These are phyloP conservation scores for Alternaria sp. DNA, from an alignment of 2,329 filamentous ascomycete species.

Conservation along the genomic window DNA sequence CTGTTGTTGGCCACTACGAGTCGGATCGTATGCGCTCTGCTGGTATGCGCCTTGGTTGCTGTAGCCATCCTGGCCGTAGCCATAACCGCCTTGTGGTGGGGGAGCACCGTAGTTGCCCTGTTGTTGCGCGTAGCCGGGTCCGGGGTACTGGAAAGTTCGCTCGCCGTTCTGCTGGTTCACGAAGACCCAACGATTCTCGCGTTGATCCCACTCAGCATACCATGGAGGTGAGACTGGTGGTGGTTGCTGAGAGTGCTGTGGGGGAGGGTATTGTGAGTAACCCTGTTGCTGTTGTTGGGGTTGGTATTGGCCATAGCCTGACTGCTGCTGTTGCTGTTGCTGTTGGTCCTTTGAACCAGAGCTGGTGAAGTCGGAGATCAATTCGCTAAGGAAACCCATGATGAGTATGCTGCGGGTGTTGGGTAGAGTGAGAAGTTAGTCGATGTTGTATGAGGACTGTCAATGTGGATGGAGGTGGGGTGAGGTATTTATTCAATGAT, in stretches of 20 bases:
- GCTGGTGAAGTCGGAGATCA: constrained; percentile 26
- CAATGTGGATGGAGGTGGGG: neutral
- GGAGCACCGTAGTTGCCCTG: constrained; percentile 23
- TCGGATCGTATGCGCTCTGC: constrained; percentile 24
- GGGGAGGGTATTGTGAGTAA: constrained; percentile 12
- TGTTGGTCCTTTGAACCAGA: neutral
- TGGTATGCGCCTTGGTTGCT: constrained; percentile 22
- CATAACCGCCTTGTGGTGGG: constrained; percentile 15
- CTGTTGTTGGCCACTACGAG: constrained; percentile 18
- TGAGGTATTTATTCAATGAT: constrained; percentile 19
- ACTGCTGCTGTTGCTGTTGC: constrained; percentile 6
- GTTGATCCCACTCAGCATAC: constrained; percentile 30
- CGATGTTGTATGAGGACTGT: neutral
- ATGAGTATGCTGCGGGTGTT: neutral
- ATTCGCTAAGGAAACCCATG: constrained; percentile 29
- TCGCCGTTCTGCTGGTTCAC: constrained; percentile 34
- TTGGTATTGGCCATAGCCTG: constrained; percentile 3
- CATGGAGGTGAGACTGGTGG: constrained; percentile 36
- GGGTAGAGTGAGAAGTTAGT: neutral
- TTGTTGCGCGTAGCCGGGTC: constrained; percentile 28
- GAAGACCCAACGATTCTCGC: constrained; percentile 33
- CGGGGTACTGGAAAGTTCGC: constrained; percentile 31
- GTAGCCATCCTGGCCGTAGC: constrained; percentile 19
- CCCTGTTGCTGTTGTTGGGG: constrained; percentile 10
- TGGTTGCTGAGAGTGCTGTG: constrained; percentile 20